phyloP scores from a whole-genome alignment of 73 alveolate species.

The Symbiodinium pilosum region DNA sequence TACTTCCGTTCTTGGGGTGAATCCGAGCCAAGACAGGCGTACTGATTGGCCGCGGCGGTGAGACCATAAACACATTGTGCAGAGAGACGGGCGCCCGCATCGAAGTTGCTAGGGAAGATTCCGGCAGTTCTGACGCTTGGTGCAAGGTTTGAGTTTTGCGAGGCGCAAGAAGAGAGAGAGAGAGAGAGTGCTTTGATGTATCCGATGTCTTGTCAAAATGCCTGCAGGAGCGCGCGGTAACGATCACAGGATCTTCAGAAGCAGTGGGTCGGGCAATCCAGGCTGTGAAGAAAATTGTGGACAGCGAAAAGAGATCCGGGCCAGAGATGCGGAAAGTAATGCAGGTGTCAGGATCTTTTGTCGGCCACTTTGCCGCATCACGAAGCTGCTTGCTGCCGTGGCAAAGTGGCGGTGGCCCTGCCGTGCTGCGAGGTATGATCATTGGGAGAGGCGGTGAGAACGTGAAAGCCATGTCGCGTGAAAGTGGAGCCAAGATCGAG shows the following conservation, averaged over 20 bases:
- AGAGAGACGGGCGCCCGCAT: slow-evolving; percentile 59
- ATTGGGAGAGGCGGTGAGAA: slow-evolving; percentile 86
- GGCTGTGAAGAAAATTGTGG: slow-evolving; percentile 5
- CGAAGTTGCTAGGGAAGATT: slow-evolving; percentile 45
- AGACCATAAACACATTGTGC: slow-evolving; percentile 22
- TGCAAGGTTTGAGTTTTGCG: not conserved
- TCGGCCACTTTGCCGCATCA: slow-evolving; percentile 71
- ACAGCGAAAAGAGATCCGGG: not conserved
- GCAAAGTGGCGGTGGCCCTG: too few relatives aligned
- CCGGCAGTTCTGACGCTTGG: not conserved
- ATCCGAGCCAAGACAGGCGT: not conserved
- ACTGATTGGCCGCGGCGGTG: slow-evolving; percentile 85
- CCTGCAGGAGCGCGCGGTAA: slow-evolving; percentile 43
- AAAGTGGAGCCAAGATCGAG: slow-evolving; percentile 72
- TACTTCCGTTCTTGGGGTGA: not conserved
- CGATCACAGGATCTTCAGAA: slow-evolving; percentile 17
- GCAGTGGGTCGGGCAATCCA: slow-evolving; percentile 41
- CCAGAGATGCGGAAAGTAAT: slow-evolving; percentile 55
- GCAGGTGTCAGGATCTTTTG: slow-evolving; percentile 53
- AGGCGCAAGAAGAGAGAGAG: too few relatives aligned
- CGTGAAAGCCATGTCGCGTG: slow-evolving; percentile 73
- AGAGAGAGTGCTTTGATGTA: too few relatives aligned
- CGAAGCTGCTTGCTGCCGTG: too few relatives aligned
- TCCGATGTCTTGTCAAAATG: too few relatives aligned
- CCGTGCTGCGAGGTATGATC: slow-evolving; percentile 39